A percentile compares a stretch with the other conserved stretches of the same genome.
These are phyloP conservation scores for Podosphaera xanthii DNA, from an alignment of 2,329 filamentous ascomycete species.

Conservation along the genomic window DNA sequence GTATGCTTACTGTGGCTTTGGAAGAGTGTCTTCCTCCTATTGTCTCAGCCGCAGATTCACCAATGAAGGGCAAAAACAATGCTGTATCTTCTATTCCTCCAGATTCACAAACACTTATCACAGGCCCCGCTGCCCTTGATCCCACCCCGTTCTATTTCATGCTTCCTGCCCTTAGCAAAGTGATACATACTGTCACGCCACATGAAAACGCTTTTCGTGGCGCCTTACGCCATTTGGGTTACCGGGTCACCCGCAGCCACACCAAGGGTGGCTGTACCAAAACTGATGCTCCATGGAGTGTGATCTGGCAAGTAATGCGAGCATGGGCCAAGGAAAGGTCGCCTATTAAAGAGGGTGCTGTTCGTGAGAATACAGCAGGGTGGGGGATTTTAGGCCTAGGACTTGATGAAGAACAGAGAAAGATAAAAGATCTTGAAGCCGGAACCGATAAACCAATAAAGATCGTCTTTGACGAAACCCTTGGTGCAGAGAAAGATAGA, in stretches of 20 bases:
- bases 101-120: slow-evolving; percentile 3
- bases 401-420: slow-evolving; percentile 3
- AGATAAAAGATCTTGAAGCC: slow-evolving; percentile 16
- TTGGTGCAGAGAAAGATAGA: slow-evolving; percentile 46
- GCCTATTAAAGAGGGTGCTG: slow-evolving; percentile 49
- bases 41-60: slow-evolving; percentile 15
- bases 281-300: slow-evolving; percentile 75
- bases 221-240: slow-evolving; percentile 60
- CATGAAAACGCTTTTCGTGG: slow-evolving; percentile 61
- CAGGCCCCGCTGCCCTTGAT: slow-evolving; percentile 43
- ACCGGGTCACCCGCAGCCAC: slow-evolving; percentile 65
- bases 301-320: slow-evolving; percentile 80
- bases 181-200: slow-evolving; percentile 59
- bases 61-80: slow-evolving; percentile 17
- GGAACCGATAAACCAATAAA: slow-evolving; percentile 6
- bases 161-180: slow-evolving; percentile 49
- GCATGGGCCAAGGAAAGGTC: slow-evolving; percentile 71
- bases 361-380: slow-evolving; percentile 48
- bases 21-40: slow-evolving; percentile 34
- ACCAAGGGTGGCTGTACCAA: slow-evolving; percentile 77
- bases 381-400: slow-evolving; percentile 37
- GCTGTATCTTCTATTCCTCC: neutral
- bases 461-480: slow-evolving; percentile 56
- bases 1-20: slow-evolving; percentile 74
- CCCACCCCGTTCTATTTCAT: slow-evolving; percentile 71